Percentiles rank a stretch among this genome's conserved stretches.
phyloP scores from a whole-genome alignment of 78 protist species.

The Chrysochromulina parva region DNA sequence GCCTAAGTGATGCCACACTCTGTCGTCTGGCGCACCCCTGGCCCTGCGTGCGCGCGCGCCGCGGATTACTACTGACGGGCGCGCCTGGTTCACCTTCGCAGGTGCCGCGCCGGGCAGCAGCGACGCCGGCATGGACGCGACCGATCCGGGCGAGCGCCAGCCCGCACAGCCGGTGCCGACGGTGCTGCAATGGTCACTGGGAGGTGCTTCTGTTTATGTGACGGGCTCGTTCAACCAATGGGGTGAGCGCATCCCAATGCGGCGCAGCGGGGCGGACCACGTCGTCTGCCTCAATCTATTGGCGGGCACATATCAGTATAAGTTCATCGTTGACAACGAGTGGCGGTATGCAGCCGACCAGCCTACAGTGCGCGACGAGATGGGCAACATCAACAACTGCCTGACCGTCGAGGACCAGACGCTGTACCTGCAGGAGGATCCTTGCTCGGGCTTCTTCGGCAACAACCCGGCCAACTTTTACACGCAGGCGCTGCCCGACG shows the following conservation, averaged over 20 bases:
- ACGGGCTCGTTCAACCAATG: slow-evolving; percentile 24
- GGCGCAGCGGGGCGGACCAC: neutral
- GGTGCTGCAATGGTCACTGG: slow-evolving; percentile 22
- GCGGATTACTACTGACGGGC: too few relatives aligned
- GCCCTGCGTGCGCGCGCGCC: too few relatives aligned
- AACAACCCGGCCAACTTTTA: neutral
- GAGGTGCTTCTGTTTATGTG: neutral
- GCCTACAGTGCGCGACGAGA: slow-evolving; percentile 16
- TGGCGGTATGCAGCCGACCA: slow-evolving; percentile 27
- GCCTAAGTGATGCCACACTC: too few relatives aligned
- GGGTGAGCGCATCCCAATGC: slow-evolving; percentile 19
- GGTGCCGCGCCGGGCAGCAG: too few relatives aligned
- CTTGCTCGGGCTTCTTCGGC: neutral
- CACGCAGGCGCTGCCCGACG: slow-evolving; percentile 16
- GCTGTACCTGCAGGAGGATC: neutral
- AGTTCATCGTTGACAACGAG: slow-evolving; percentile 30
- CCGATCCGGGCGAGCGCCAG: too few relatives aligned
- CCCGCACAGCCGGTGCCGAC: neutral
- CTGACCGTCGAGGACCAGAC: neutral
- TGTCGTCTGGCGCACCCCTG: too few relatives aligned
- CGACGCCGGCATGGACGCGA: too few relatives aligned
- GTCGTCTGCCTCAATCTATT: slow-evolving; percentile 5
- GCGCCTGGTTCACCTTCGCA: too few relatives aligned
- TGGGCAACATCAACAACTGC: slow-evolving; percentile 34
- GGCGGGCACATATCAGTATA: slow-evolving; percentile 28